These are phyloP conservation scores for Neofusicoccum ribis DNA, from an alignment of 2,329 filamentous ascomycete species.

Conservation along the genomic window DNA sequence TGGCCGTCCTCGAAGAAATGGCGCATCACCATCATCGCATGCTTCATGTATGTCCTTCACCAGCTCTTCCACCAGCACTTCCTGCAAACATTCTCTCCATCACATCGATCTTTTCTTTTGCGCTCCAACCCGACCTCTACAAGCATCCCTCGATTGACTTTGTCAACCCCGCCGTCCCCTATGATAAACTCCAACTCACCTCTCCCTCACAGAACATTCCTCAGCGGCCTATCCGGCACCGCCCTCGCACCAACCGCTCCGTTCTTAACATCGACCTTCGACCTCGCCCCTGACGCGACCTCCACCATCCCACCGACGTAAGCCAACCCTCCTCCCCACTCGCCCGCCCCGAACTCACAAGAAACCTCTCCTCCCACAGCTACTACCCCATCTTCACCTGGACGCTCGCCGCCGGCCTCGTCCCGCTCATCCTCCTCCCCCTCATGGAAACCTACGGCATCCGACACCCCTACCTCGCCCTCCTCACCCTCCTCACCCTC, in stretches of 20 bases:
- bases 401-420: slow-evolving; percentile 38
- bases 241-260: slow-evolving; percentile 36
- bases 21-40: slow-evolving; percentile 33
- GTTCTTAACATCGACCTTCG: slow-evolving; percentile 27
- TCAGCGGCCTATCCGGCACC: slow-evolving; percentile 40
- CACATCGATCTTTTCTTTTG: not conserved
- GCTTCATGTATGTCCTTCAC: slow-evolving; percentile 25
- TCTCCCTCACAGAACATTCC: slow-evolving; percentile 28
- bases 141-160: not conserved
- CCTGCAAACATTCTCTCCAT: not conserved
- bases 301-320: slow-evolving; percentile 34
- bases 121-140: not conserved
- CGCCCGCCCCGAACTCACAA: too few species aligned
- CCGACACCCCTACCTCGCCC: slow-evolving; percentile 17
- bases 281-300: slow-evolving; percentile 6
- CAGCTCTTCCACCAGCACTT: not conserved
- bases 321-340: too few species aligned
- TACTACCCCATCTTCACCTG: slow-evolving; percentile 41
- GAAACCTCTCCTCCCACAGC: not conserved
- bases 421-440: slow-evolving; percentile 38
- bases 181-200: too few species aligned
- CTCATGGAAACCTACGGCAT: slow-evolving; percentile 42
- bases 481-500: slow-evolving; percentile 33
- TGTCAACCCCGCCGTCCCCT: too few species aligned
- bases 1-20: slow-evolving; percentile 37